Evolutionary conservation across 1,284 basidiomycete genomes (phyloP), one percentile per base, ranked within the genome.

Genomic region (Xerocomus amazonicus): DNA sequence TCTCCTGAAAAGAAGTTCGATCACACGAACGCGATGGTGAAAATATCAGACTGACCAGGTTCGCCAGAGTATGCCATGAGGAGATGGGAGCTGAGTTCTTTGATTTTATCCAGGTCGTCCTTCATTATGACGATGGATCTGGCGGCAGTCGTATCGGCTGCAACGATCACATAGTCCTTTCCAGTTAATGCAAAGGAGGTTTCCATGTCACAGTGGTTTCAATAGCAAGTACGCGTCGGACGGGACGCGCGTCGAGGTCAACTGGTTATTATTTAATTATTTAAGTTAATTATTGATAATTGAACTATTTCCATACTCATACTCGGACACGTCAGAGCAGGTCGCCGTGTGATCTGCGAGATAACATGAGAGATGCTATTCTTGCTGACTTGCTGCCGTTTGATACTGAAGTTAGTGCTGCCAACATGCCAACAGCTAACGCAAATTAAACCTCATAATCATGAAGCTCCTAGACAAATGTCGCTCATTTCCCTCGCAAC

Each of bases 51-150:
- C 80, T 47, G 47, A 89, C 92, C 90, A 69, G 92, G 90, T 70
- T 97, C 93, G 56, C 95, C 95, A 59, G 90, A 90, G 71, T 88
- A 95, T 0, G 94, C 86, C 92, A 99, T 97, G 63, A 97, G 83
- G 16, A 99, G 77, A 69, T 97, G 92, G 35, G 94, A 86, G 57
- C 90, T 87, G 33, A 99, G 79, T 31, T 81, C 79, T 73, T 94
- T 95, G 75, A 96, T 94, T 77, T 99, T 98, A 79, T 99, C 96
- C 74, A 94, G 90, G 72, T 97, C 92, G 29, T 81, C 72, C 77
- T 99, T 97, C 92, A 98, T 97, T 73, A 95, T 96, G 64, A 98
- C 86, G 70, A 99, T 94, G 19, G 92, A 96, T 52, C 90, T 81
- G 6, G 84, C 87, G 7, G 93, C 85, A 29, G 86, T 92, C 23